Evolutionary conservation across 495 filamentous ascomycete genomes (phyloP).

Genomic region (Viridothelium virens): DNA sequence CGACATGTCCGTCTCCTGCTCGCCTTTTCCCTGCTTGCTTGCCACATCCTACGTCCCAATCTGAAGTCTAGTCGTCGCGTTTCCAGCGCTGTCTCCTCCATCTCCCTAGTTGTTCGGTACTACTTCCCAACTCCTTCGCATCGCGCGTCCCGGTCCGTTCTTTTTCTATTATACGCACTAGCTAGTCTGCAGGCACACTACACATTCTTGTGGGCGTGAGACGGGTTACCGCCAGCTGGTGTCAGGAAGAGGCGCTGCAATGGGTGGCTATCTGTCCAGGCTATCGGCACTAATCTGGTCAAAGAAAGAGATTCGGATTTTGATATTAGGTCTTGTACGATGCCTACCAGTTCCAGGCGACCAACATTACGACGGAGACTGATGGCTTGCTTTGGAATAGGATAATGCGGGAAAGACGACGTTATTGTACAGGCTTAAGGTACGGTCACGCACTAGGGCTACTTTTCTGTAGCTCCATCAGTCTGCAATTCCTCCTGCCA

Average conservation of each 20-base stretch:
- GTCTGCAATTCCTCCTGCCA: not conserved
- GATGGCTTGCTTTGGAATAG: constrained; percentile 39
- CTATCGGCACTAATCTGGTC: constrained; percentile 66
- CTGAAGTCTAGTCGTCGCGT: too few species aligned
- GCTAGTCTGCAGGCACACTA: not conserved
- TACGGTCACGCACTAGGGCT: constrained; percentile 34
- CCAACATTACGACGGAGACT: not conserved
- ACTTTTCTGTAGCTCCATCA: not conserved
- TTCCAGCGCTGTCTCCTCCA: not conserved
- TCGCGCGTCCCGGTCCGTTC: not conserved
- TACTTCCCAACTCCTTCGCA: not conserved
- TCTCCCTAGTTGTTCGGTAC: not conserved
- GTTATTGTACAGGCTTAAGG: constrained; percentile 90
- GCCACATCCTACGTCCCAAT: too few species aligned
- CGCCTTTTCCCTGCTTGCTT: not conserved
- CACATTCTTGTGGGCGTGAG: not conserved
- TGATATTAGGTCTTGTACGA: constrained; percentile 88
- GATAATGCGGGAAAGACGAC: constrained; percentile 99
- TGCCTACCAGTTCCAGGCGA: not conserved
- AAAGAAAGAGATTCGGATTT: constrained; percentile 95
- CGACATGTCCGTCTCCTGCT: not conserved
- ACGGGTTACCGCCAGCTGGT: not conserved
- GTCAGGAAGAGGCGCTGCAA: not conserved
- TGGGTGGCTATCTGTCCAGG: constrained; percentile 34
- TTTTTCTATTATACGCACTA: not conserved